phyloP scores from a whole-genome alignment of 257 asterid species.

The Solanum clarkiae region DNA sequence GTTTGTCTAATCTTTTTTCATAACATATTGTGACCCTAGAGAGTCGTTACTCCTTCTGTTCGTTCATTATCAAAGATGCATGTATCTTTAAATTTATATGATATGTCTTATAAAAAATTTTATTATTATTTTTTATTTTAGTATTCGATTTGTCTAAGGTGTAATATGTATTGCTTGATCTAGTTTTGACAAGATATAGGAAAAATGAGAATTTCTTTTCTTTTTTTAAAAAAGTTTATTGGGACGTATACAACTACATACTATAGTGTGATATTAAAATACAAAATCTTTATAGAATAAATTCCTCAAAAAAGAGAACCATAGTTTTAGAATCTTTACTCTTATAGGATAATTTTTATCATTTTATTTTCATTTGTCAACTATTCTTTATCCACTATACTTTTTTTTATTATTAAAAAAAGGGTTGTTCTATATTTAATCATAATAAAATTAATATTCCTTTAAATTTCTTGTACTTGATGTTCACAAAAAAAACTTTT shows the following conservation, averaged over 20 bases:
- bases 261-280: neutral
- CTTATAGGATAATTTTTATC: neutral
- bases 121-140: neutral
- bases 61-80: accelerated
- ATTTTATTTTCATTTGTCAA: neutral
- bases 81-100: neutral
- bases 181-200: too few relatives aligned
- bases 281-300: neutral
- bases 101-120: neutral
- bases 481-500: neutral
- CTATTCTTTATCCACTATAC: neutral
- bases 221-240: neutral
- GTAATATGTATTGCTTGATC: neutral
- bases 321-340: neutral
- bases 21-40: neutral
- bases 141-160: neutral
- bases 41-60: neutral
- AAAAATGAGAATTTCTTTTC: neutral
- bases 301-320: neutral
- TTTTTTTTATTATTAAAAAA: neutral
- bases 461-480: neutral
- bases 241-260: neutral
- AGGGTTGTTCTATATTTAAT: neutral
- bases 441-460: neutral
- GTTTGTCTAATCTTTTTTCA: accelerated